Evolutionary conservation across 2,329 filamentous ascomycete species (phyloP).

Genomic region (Bipolaris gigantea): DNA sequence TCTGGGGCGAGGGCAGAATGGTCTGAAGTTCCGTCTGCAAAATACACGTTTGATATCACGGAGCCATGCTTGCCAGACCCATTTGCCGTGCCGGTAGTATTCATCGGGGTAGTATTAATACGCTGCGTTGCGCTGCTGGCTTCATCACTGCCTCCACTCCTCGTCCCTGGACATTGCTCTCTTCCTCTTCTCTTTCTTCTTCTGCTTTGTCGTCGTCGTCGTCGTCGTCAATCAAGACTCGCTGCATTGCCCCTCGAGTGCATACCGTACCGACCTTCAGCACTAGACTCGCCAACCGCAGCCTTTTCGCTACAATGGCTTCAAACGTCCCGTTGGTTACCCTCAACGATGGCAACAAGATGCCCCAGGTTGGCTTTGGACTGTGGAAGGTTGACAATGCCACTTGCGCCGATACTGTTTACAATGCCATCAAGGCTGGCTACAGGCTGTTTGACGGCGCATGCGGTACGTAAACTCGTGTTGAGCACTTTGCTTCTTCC

Average conservation of each 20-base stretch:
- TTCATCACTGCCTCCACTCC: background rate
- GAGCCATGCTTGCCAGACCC: conserved; percentile 22
- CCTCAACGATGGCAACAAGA: conserved; percentile 43
- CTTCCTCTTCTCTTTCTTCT: conserved; percentile 12
- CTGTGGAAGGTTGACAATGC: conserved; percentile 42
- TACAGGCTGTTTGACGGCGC: conserved; percentile 45
- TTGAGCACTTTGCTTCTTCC: background rate
- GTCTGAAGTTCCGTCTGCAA: conserved; percentile 19
- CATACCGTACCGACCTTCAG: conserved; percentile 3
- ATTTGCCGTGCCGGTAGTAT: conserved; percentile 25
- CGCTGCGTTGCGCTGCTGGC: conserved; percentile 13
- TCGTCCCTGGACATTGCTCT: conserved; percentile 9
- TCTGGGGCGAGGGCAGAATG: conserved; percentile 12
- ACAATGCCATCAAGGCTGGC: conserved; percentile 44
- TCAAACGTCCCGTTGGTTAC: conserved; percentile 33
- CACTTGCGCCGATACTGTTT: conserved; percentile 38
- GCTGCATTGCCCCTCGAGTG: conserved; percentile 9
- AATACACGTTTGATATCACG: conserved; percentile 7
- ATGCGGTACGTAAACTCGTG: conserved; percentile 34
- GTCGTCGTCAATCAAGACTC: conserved; percentile 7
- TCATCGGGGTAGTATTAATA: conserved; percentile 35
- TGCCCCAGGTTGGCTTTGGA: conserved; percentile 42
- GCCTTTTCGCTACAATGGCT: conserved; percentile 30
- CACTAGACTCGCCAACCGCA: conserved; percentile 12
- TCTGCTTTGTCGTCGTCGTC: conserved; percentile 9